phyloP scores from a whole-genome alignment of 148 eudicot genomes.

The Euryodendron excelsum region DNA sequence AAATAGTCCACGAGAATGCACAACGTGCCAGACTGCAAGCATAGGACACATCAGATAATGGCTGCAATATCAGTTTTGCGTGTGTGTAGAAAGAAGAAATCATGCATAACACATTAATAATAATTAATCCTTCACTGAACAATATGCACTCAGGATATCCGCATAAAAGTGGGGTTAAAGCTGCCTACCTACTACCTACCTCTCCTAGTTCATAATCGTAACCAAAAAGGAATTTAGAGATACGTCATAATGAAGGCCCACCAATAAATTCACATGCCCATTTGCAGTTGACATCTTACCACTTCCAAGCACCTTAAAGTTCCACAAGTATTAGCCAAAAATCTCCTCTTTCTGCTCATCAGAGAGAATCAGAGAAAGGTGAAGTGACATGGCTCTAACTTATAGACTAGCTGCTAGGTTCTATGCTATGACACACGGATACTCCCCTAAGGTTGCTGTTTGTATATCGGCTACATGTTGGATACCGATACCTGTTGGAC shows the following conservation, averaged over 20 bases:
- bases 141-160: no score
- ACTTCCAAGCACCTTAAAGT: not conserved
- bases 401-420: not conserved
- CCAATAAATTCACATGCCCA: not conserved
- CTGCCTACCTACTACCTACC: no score
- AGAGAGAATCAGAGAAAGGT: not conserved
- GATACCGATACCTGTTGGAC: no score
- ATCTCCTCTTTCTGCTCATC: not conserved
- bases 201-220: not conserved
- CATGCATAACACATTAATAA: not conserved
- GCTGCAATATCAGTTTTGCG: not conserved
- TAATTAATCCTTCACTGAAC: not conserved
- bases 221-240: not conserved
- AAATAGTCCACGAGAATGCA: slow-evolving; percentile 50
- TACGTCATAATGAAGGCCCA: not conserved
- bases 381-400: not conserved
- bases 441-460: not conserved
- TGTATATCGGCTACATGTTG: no score
- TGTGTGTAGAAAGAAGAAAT: not conserved
- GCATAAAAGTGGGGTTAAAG: no score
- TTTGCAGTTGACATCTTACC: not conserved
- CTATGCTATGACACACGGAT: not conserved
- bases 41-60: slow-evolving; percentile 7
- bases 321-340: not conserved
- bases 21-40: slow-evolving; percentile 35